Conservation (phyloP, 345 rosid genomes). For the Viola odorata region DNA sequence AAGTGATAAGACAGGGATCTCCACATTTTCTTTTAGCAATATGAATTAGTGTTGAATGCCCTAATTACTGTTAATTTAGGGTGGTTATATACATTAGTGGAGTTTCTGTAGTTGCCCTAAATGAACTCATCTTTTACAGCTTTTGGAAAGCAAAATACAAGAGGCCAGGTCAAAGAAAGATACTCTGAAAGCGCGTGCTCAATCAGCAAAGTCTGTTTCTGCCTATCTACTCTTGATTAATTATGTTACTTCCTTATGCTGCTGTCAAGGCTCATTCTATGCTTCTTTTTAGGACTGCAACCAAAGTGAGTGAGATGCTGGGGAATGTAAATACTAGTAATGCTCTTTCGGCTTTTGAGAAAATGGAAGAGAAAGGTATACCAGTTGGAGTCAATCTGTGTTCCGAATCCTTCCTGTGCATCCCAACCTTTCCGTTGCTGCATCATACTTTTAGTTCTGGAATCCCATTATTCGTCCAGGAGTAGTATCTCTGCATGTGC, state of each 20-base stretch:
- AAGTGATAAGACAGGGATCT: too few species aligned
- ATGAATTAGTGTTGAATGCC: not conserved
- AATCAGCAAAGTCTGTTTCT: conserved; percentile 63
- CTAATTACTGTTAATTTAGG: not conserved
- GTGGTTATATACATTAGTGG: conserved; percentile 14
- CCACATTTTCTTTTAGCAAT: not conserved
- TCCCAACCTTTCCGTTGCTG: not conserved
- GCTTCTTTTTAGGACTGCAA: conserved; percentile 50
- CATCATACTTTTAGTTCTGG: too few species aligned
- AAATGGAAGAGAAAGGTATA: conserved; percentile 86
- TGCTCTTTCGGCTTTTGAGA: conserved; percentile 72
- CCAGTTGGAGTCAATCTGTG: not conserved
- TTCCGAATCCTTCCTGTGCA: conserved; percentile 6
- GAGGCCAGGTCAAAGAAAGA: conserved; percentile 98
- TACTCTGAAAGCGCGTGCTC: conserved; percentile 89
- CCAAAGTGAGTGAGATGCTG: conserved; percentile 74
- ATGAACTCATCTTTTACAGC: conserved; percentile 35
- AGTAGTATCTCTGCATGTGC: too few species aligned
- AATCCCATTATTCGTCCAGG: too few species aligned
- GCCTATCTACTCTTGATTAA: conserved; percentile 7
- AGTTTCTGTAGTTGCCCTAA: not conserved
- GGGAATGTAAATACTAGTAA: conserved; percentile 71
- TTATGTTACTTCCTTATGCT: conserved; percentile 4
- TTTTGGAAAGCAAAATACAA: conserved; percentile 97
- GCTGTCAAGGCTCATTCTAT: conserved; percentile 3